Conservation (phyloP, 208 protist species). For the Acanthamoeba culbertsoni region DNA sequence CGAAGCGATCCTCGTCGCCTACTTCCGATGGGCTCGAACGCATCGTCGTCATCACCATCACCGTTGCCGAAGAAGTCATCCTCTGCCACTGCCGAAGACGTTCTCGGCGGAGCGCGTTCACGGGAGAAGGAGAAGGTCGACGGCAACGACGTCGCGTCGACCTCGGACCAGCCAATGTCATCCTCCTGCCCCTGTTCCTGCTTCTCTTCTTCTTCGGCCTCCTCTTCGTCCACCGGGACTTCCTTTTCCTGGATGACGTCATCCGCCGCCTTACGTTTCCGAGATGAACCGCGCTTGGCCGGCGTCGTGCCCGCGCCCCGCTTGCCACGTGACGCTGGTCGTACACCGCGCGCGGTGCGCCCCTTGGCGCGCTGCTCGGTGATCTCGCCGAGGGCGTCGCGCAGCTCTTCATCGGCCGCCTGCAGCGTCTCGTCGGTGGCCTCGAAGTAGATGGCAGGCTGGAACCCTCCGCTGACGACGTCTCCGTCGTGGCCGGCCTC, state of each 20-base stretch:
- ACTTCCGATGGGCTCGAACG: background rate
- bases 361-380: background rate
- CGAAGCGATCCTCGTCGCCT: background rate
- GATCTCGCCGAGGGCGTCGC: background rate
- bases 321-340: background rate
- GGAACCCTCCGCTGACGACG: background rate
- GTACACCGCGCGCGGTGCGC: background rate
- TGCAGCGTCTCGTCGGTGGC: background rate
- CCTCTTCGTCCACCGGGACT: background rate
- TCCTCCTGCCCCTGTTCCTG: background rate
- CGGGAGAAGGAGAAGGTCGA: background rate
- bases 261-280: no score
- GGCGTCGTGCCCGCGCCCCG: background rate
- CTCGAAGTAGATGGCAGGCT: constrained; percentile 29
- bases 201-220: background rate
- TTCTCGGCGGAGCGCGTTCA: background rate
- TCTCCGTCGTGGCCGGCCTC: no score
- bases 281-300: no score
- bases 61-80: background rate
- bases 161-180: background rate
- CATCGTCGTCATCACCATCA: background rate
- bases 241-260: background rate
- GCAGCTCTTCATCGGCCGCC: background rate
- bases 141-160: background rate
- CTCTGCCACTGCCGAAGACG: background rate